phyloP scores from a whole-genome alignment of 306 rosid genomes.

The Malus sylvestris region DNA sequence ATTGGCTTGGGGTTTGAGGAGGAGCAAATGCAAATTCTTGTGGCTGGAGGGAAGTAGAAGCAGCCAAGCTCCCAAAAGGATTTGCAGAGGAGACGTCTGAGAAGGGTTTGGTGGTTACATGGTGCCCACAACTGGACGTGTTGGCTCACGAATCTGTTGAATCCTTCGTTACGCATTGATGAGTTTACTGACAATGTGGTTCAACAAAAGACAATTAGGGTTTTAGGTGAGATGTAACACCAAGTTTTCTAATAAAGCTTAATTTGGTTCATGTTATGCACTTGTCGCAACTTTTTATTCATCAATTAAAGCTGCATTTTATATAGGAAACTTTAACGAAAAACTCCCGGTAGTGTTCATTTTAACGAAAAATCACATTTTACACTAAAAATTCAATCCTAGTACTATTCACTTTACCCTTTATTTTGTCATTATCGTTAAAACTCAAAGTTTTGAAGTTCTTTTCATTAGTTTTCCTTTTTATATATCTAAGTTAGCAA shows the following conservation, averaged over 20 bases:
- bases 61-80: background rate
- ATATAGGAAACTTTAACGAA: too few species aligned
- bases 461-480: too few species aligned
- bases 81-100: background rate
- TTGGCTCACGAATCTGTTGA: background rate
- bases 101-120: background rate
- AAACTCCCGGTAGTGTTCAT: too few species aligned
- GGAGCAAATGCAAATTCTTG: background rate
- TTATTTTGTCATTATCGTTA: too few species aligned
- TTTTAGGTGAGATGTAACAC: background rate
- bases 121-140: background rate
- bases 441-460: too few species aligned
- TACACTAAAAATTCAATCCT: too few species aligned
- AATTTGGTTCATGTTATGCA: too few species aligned
- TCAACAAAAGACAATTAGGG: background rate
- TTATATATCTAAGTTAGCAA: too few species aligned
- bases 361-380: too few species aligned
- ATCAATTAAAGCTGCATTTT: too few species aligned
- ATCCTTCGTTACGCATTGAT: background rate
- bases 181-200: background rate
- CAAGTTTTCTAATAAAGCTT: background rate
- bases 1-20: background rate
- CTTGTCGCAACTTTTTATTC: too few species aligned
- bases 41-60: background rate
- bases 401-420: too few species aligned